Conservation (phyloP, 768 basidiomycete genomes). For the Sporobolomyces pararoseus region DNA sequence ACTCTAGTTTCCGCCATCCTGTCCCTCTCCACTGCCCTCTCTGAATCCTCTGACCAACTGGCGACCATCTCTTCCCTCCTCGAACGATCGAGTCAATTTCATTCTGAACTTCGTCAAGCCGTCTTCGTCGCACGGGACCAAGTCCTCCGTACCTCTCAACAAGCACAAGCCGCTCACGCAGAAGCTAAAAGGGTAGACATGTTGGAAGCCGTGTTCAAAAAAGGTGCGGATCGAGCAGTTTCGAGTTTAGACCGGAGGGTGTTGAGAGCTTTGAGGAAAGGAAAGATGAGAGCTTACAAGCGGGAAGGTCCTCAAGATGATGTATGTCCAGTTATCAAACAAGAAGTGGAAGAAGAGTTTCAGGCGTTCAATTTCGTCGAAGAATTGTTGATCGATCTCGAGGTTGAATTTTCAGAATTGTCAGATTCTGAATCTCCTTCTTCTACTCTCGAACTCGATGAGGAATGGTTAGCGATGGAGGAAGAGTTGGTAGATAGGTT, state of each 20-base stretch:
- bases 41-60: conserved; percentile 1
- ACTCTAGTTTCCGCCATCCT: conserved; percentile 21
- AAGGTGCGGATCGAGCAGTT: conserved; percentile 23
- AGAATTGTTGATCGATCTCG: conserved; percentile 24
- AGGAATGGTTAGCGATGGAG: conserved; percentile 18
- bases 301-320: background rate
- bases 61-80: background rate
- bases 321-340: conserved; percentile 2
- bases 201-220: conserved; percentile 15
- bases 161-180: conserved; percentile 25
- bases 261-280: conserved; percentile 4
- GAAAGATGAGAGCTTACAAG: conserved; percentile 11
- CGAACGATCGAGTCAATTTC: background rate
- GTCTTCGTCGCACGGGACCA: background rate
- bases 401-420: conserved; percentile 9
- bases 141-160: conserved; percentile 14
- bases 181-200: conserved; percentile 28
- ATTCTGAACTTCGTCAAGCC: background rate
- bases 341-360: conserved; percentile 4
- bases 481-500: conserved; percentile 5
- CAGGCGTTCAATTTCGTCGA: conserved; percentile 20
- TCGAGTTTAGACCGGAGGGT: conserved; percentile 14
- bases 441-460: conserved; percentile 13
- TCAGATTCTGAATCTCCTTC: background rate
- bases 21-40: conserved; percentile 20